Evolutionary conservation across 1,139 yeast species (phyloP), one percentile per base, ranked within the genome.

Genomic region (Geotrichum klebahnii): DNA sequence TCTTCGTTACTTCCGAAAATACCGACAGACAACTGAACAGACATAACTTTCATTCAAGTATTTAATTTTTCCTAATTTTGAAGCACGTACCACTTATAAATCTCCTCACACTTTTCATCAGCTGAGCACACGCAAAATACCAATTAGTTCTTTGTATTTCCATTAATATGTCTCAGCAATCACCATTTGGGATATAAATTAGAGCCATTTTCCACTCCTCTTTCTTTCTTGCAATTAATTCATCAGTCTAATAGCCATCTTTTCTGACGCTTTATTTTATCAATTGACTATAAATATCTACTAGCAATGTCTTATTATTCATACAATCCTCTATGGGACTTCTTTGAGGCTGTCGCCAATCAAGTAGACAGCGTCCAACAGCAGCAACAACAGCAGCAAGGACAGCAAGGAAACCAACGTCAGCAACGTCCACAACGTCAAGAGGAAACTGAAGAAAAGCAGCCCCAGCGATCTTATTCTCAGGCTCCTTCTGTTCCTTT

Each of bases 301-400:
- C n/a, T n/a, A n/a, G n/a, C n/a, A n/a, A 46, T 46, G 50, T n/a
- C 50, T 5, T 46, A 46, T 22, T 46, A 46, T 26, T 16, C 26
- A 24, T 9, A 14, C 33, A 46, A 40, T 23, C 37, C 50, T 4
- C 37, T 46, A 10, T 33, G 23, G 35, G 50, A 46, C 17, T 41
- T 46, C 3, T 32, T 46, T 20, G 50, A 46, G 29, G 24, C 50
- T 29, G 37, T 46, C 8, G 45, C 44, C 9, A 29, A 23, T 16
- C 45, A 46, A 19, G 43, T 38, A 10, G 33, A 38, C 31, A 12
- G 19, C 17, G 43, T 28, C 8, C 34, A 38, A 9, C 43, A 38
- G 20, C 43, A 38, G 32, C 48, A 44, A 5, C 22, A 37, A 17
- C 36, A 37, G 10, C 45, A 46, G 35, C 50, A 24, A 8, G 31